Base-by-base conservation (phyloP, 2,329 filamentous ascomycete genomes). In the Nemania sp. region DNA sequence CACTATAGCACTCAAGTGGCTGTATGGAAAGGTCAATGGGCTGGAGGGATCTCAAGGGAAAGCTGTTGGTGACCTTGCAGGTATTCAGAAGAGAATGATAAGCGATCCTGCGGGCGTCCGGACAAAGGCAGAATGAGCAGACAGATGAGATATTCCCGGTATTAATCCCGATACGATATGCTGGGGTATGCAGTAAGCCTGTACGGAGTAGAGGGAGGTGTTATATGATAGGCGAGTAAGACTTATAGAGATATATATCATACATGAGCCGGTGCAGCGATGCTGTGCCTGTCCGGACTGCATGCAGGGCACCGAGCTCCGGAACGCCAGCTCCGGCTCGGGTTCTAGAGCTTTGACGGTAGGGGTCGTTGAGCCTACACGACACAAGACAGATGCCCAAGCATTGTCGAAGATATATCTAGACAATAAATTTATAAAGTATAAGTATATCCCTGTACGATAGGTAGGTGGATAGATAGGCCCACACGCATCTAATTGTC, bases 11-110 rank as follows among this genome's bases (percentile, higher is more conserved):
- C 81, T 97, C 70, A 91, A 93, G 77, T 90, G 86, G 85, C 69
- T 92, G 0, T 93, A 97, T 79, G 87, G 86, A 1, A 83, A 82
- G 60, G 77, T 92, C 27, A 94, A 93, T 77, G 90, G 90, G 11
- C 79, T 84, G 52, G 80, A 84, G 58, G 71, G 75, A 66, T 79
- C 78, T 68, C 74, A 81, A 68, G 78, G 76, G 61, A 80, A 80
- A 54, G 81, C 78, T 32, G 56, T 74, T 22, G 61, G 54, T 15
- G 58, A 73, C 57, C 72, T 68, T 59, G 69, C 64, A 6, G 70
- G 72, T n/a, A 49, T 47, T 15, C 38, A 51, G 26, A 62, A 43
- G 18, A 38, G 35, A 22, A n/a, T 6, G 20, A 13, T 45, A 18
- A 47, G 45, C n/a, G 56, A 71, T 54, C 70, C 68, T 55, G 69